A percentile compares a stretch with the other conserved stretches of the same genome.
These are phyloP conservation scores for Backusella liffmaniae DNA, from an alignment of 192 early-diverging fungal species.

Conservation along the genomic window DNA sequence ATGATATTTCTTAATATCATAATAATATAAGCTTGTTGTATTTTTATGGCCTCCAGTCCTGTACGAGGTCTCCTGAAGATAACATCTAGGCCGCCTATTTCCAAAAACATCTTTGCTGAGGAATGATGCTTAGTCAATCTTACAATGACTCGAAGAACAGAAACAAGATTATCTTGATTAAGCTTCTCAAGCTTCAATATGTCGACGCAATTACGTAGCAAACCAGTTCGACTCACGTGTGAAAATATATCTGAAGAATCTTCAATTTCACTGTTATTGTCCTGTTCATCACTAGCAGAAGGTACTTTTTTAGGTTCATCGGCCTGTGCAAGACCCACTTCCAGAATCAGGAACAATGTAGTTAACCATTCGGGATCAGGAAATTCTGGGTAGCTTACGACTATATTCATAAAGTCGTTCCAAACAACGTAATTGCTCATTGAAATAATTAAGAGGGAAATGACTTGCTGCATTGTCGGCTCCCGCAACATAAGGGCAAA, in stretches of 20 bases:
- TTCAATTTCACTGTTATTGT: conserved; percentile 25
- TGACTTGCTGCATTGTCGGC: conserved; percentile 45
- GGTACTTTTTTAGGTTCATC: conserved; percentile 54
- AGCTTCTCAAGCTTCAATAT: conserved; percentile 40
- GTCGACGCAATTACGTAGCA: conserved; percentile 40
- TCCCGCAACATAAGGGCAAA: conserved; percentile 57
- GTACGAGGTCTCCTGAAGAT: conserved; percentile 59
- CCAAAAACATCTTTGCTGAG: conserved; percentile 64
- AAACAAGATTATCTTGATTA: conserved; percentile 51
- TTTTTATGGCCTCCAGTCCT: conserved; percentile 62
- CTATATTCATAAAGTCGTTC: neutral
- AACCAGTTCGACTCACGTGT: neutral
- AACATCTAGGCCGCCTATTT: conserved; percentile 58
- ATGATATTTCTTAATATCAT: conserved; percentile 88
- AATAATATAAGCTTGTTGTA: conserved; percentile 76
- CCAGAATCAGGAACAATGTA: conserved; percentile 62
- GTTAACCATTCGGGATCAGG: conserved; percentile 53
- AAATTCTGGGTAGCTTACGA: conserved; percentile 10
- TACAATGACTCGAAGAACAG: conserved; percentile 75
- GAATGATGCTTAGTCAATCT: conserved; percentile 71
- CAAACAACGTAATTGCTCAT: neutral
- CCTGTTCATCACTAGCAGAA: conserved; percentile 9
- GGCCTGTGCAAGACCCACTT: conserved; percentile 55
- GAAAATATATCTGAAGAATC: neutral
- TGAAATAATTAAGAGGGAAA: conserved; percentile 22